Evolutionary conservation across 768 basidiomycete genomes (phyloP).

Genomic region (Trametes cubensis): DNA sequence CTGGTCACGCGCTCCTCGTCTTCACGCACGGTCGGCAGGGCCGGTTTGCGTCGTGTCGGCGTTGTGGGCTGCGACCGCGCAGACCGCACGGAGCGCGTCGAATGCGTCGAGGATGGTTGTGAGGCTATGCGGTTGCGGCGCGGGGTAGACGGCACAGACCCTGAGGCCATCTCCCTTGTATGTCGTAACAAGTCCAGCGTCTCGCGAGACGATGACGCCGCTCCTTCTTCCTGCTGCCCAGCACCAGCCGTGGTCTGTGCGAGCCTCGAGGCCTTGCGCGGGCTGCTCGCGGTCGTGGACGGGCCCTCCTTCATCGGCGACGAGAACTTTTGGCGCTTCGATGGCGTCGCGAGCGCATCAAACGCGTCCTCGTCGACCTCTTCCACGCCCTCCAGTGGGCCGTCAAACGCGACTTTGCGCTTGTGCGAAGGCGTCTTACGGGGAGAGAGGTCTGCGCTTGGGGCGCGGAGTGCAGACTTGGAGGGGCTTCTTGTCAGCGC

Average conservation of each 20-base stretch:
- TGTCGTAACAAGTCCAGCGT: constrained; percentile 19
- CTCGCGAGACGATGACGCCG: constrained; percentile 18
- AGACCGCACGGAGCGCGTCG: constrained; percentile 10
- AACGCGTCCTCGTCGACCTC: constrained; percentile 24
- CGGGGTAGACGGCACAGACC: constrained; percentile 16
- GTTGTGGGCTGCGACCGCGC: constrained; percentile 14
- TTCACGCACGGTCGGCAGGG: constrained; percentile 17
- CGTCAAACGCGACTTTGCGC: constrained; percentile 32
- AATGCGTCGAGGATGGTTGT: constrained; percentile 19
- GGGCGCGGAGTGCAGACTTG: constrained; percentile 26
- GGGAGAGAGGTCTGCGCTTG: constrained; percentile 21
- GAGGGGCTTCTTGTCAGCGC: constrained; percentile 25
- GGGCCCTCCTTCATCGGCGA: constrained; percentile 19
- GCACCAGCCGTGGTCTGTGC: neutral
- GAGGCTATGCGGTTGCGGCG: constrained; percentile 8
- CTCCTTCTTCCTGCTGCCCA: neutral
- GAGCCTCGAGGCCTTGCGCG: constrained; percentile 13
- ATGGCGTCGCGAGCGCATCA: constrained; percentile 28
- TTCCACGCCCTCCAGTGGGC: constrained; percentile 9
- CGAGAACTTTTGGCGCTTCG: constrained; percentile 29
- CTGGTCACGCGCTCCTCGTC: constrained; percentile 20
- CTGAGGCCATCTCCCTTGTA: neutral
- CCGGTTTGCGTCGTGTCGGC: constrained; percentile 4
- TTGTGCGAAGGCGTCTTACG: constrained; percentile 32
- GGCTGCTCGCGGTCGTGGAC: neutral